phyloP scores from a whole-genome alignment of 441 rosid genomes.

The Pelargonium fulgidum region DNA sequence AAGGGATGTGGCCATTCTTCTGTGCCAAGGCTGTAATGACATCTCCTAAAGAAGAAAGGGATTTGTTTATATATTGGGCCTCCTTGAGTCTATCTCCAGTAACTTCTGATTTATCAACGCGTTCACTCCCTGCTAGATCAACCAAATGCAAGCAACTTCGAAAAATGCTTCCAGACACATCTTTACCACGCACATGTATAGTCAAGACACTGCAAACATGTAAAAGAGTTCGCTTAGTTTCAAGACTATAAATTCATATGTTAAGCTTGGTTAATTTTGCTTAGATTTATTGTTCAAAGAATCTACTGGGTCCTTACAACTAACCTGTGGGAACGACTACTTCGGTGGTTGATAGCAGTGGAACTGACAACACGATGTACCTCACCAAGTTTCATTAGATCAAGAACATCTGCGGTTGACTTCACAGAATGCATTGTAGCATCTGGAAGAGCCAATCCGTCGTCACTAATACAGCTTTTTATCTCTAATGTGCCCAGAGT shows the following conservation, averaged over 20 bases:
- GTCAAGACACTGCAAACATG: slow-evolving; percentile 56
- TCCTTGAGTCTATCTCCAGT: slow-evolving; percentile 87
- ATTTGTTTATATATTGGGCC: slow-evolving; percentile 80
- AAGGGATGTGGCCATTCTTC: slow-evolving; percentile 78
- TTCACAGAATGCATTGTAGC: slow-evolving; percentile 67
- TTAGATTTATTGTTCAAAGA: no score
- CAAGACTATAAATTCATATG: no score
- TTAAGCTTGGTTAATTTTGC: no score
- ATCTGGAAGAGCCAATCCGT: slow-evolving; percentile 75
- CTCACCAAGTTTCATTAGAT: slow-evolving; percentile 78
- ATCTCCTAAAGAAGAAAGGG: slow-evolving; percentile 90
- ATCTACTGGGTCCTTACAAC: no score
- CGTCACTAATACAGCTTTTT: slow-evolving; percentile 54
- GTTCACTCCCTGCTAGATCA: slow-evolving; percentile 96
- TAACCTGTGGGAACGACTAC: slow-evolving; percentile 91
- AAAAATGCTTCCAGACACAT: slow-evolving; percentile 53
- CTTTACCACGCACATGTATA: slow-evolving; percentile 73
- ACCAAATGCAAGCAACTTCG: slow-evolving; percentile 85
- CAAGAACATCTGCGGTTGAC: slow-evolving; percentile 61
- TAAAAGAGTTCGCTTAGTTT: slow-evolving; percentile 17
- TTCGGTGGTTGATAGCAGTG: slow-evolving; percentile 65
- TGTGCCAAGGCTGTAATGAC: slow-evolving; percentile 84
- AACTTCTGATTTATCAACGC: slow-evolving; percentile 86
- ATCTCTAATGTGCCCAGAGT: slow-evolving; percentile 67
- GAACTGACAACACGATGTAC: slow-evolving; percentile 66